Base-by-base conservation (phyloP, 2,329 filamentous ascomycete species). In the Arthrocladium fulminans region DNA sequence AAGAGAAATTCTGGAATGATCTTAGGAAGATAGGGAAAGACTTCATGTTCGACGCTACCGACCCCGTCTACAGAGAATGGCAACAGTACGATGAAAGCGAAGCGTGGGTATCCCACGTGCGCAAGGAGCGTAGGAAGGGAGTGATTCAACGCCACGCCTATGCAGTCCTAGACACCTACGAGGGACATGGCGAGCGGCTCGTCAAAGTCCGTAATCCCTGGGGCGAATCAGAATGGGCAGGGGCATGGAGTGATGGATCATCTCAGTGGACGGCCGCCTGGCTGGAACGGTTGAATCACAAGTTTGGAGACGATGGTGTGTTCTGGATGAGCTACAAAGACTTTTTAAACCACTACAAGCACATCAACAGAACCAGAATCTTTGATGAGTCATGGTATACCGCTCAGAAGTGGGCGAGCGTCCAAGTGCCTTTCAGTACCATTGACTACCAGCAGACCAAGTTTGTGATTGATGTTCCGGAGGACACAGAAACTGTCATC, bases 1-100 rank as follows among this genome's bases (percentile, higher is more conserved):
- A 84, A 50, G 82, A 94, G 44, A 76, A 79, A 19, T 94, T 94
- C 62, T 94, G 88, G 88, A 80, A 90, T 30, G 85, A 92, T 61
- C 74, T 94, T 20, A 78, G 82, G 65, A 81, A 84, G 53, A 86
- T 88, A 50, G 92, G 94, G 61, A 69, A 87, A 47, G 82, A 87
- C 44, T 94, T 92, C 58, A 63, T 67, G 23, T 75, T 68, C 59
- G 68, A 64, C 45, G 76, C 66, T 53, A 69, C 62, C 43, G 74
- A 69, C 9, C 68, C 71, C 1, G 54, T 69, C 7, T 72, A 57
- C 24, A 19, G 37, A 8, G 37, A 41, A 17, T 47, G 45, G 45
- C n/a, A 13, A 5, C 20, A 20, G 20, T 39, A 19, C 10, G 45
- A 53, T 32, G 50, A 54, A 32, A 44, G 47, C 17, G 44, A 54